These are phyloP conservation scores for Ilyonectria sp. DNA, from an alignment of 2,329 filamentous ascomycete genomes.

Conservation along the genomic window DNA sequence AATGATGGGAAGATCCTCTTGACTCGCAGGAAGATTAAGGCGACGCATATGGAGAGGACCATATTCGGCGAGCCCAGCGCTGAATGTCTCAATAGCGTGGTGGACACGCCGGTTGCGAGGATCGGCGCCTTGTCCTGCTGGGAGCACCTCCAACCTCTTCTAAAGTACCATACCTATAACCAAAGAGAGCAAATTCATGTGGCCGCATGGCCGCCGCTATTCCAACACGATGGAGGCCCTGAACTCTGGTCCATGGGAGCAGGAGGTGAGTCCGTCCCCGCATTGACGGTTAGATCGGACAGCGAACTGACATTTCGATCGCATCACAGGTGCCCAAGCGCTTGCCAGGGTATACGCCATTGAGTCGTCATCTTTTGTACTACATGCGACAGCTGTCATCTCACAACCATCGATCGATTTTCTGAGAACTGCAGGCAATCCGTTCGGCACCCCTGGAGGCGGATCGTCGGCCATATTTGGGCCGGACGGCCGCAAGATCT, in stretches of 20 bases:
- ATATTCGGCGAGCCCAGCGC: constrained; percentile 62
- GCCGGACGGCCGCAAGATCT: neutral
- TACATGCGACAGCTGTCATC: neutral
- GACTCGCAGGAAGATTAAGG: constrained; percentile 61
- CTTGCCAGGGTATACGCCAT: neutral
- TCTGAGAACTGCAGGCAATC: neutral
- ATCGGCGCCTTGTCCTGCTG: constrained; percentile 63
- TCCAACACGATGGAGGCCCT: neutral
- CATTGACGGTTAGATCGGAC: neutral
- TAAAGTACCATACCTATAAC: constrained; percentile 18
- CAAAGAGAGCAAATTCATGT: constrained; percentile 16
- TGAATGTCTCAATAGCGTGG: constrained; percentile 56
- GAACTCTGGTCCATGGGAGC: neutral
- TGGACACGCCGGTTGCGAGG: constrained; percentile 37
- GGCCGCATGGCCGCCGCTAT: neutral
- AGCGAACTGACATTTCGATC: neutral
- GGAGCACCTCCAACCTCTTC: constrained; percentile 37
- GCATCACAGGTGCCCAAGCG: neutral
- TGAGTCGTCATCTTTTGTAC: neutral
- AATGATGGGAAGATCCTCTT: constrained; percentile 4
- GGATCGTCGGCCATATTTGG: neutral
- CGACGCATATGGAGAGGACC: constrained; percentile 66
- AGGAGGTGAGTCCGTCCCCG: neutral
- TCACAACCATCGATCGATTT: neutral
- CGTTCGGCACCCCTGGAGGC: neutral